Evolutionary conservation across 2,329 filamentous ascomycete genomes (phyloP).

Genomic region (Albifimbria verrucaria): DNA sequence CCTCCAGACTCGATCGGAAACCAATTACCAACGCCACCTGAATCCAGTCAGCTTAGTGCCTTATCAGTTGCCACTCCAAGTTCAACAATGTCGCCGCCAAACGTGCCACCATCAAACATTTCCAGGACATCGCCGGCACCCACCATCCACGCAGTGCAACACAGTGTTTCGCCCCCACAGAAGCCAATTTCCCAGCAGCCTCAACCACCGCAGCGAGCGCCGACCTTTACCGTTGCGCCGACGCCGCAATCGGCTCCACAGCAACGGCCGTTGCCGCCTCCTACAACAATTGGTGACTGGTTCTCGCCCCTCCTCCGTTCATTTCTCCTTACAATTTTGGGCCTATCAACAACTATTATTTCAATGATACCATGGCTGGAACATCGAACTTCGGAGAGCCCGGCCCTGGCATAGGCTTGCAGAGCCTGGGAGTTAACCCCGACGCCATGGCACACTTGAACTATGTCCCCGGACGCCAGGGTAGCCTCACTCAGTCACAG

Average conservation of each 20-base stretch:
- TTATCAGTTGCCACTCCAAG: slow-evolving; percentile 27
- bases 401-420: slow-evolving; percentile 27
- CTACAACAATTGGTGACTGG: slow-evolving; percentile 46
- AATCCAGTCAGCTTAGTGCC: slow-evolving; percentile 31
- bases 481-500: slow-evolving; percentile 73
- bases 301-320: slow-evolving; percentile 51
- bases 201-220: slow-evolving; percentile 20
- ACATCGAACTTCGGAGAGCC: slow-evolving; percentile 25
- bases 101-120: slow-evolving; percentile 25
- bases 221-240: slow-evolving; percentile 37
- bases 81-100: slow-evolving; percentile 35
- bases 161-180: slow-evolving; percentile 20
- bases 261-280: slow-evolving; percentile 39
- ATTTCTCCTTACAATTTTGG: slow-evolving; percentile 51
- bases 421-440: slow-evolving; percentile 23
- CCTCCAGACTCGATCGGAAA: slow-evolving; percentile 26
- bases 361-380: slow-evolving; percentile 31
- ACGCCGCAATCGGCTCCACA: slow-evolving; percentile 32
- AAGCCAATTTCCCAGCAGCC: slow-evolving; percentile 29
- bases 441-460: slow-evolving; percentile 21
- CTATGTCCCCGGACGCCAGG: slow-evolving; percentile 52
- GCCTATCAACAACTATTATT: slow-evolving; percentile 37
- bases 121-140: slow-evolving; percentile 25
- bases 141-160: slow-evolving; percentile 15
- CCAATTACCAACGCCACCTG: slow-evolving; percentile 41